These are phyloP conservation scores for Aspergillus piperis DNA, from an alignment of 2,329 filamentous ascomycete species.

Conservation along the genomic window DNA sequence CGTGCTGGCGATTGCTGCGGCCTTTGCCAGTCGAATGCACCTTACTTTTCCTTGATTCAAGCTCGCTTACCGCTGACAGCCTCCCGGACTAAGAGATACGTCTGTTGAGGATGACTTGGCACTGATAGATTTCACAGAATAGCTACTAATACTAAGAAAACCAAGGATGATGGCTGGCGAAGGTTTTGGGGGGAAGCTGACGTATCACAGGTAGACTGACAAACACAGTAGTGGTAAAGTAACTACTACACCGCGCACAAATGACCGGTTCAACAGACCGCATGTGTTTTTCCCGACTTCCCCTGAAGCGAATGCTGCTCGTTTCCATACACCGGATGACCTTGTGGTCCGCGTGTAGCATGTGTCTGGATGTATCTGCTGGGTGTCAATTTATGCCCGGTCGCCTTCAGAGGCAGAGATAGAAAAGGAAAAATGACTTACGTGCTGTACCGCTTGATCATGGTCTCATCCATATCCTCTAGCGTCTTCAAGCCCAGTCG, in stretches of 20 bases:
- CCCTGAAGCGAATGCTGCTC: constrained; percentile 84
- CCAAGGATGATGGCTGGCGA: background rate
- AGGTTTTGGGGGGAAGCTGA: background rate
- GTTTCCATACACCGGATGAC: constrained; percentile 55
- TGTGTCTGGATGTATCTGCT: constrained; percentile 13
- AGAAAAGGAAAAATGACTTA: constrained; percentile 40
- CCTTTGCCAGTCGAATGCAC: background rate
- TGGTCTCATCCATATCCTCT: constrained; percentile 70
- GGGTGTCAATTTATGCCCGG: background rate
- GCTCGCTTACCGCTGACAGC: background rate
- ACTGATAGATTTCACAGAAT: background rate
- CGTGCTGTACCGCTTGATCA: constrained; percentile 66
- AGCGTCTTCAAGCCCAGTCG: constrained; percentile 71
- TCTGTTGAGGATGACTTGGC: background rate
- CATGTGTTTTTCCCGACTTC: constrained; percentile 85
- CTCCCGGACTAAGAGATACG: background rate
- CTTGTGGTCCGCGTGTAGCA: constrained; percentile 13
- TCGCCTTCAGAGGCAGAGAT: background rate
- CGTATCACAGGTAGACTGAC: constrained; percentile 3
- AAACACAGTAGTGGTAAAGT: background rate
- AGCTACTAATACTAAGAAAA: background rate
- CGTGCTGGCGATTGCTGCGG: background rate
- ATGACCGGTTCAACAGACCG: constrained; percentile 63
- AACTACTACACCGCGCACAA: background rate
- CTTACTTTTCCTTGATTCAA: background rate